Conservation (phyloP, 23 red algal genomes). For the Porphyridium purpureum region DNA sequence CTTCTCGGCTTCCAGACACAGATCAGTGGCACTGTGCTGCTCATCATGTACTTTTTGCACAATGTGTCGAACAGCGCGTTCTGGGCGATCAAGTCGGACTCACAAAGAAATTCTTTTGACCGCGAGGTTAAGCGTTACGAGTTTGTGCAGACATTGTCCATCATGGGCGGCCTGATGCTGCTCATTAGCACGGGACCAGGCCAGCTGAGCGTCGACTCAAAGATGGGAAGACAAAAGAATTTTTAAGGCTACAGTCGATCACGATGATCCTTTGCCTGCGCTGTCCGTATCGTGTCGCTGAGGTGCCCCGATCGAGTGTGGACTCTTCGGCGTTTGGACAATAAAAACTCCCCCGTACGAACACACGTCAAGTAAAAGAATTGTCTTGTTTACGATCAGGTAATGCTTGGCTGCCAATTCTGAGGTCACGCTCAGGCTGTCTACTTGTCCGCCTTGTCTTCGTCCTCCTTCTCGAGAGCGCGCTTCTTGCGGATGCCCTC, state of each 20-base stretch:
- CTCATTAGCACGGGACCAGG: constrained; percentile 75
- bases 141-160: constrained; percentile 96
- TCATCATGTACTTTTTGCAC: constrained; percentile 78
- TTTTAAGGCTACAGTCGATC: no score
- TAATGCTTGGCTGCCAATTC: no score
- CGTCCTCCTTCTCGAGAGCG: constrained; percentile 49
- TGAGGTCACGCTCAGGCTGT: no score
- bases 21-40: constrained; percentile 54
- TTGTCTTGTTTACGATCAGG: no score
- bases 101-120: constrained; percentile 14
- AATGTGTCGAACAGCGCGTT: constrained; percentile 87
- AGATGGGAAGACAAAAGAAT: constrained; percentile 47
- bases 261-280: no score
- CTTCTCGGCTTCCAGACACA: constrained; percentile 60
- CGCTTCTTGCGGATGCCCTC: constrained; percentile 59
- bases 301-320: no score
- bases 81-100: constrained; percentile 39
- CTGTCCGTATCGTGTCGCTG: no score
- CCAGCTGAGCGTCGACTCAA: constrained; percentile 69
- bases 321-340: no score
- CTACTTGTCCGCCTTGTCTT: constrained; percentile 63
- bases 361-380: no score
- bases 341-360: no score
- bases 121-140: constrained; percentile 89
- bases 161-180: constrained; percentile 91